Evolutionary conservation across 495 filamentous ascomycete species (phyloP), one percentile per base, ranked within the genome.

Genomic region (Podospora pseudopauciseta): DNA sequence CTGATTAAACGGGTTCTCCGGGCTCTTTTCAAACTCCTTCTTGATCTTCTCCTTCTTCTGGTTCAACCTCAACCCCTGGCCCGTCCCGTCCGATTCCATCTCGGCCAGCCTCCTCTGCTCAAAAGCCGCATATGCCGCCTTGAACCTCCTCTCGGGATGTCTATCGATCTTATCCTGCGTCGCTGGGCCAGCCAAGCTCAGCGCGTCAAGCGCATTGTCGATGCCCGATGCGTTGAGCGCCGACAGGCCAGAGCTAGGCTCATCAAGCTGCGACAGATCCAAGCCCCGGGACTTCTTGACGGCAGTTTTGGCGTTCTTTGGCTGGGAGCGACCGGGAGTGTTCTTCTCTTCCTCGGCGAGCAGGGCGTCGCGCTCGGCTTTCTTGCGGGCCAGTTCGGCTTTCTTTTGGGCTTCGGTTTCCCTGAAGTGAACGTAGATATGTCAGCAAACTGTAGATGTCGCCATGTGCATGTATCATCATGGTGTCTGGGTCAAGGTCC

Each of bases 1-100:
- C 73, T 96, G 92, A 78, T 95, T 96, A 77, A 96, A 94, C 54
- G 95, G 95, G 75, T 98, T 98, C 76, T 98, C 95, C 4, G 89
- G 87, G 74, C 89, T 90, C 81, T 92, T 94, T 77, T 93, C 74
- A 76, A 97, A 99, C 80, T 98, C 96, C 82, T 94, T 94, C 70
- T 82, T 76, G 61, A 95, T 89, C 67, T 87, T 79, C 70, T 95
- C 91, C 59, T 90, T 85, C 78, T 90, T 89, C 87, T 96, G 91
- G 72, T 93, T 85, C 67, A 89, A 83, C 60, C 93, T 82, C 74
- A 97, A 77, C 2, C 91, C 93, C 65, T 88, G 86, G 49, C 88
- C 84, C 64, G 73, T 84, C 23, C 83, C 83, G 77, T 98, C 96
- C 66, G 86, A 80, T 67, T 92, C 89, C 81, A 98, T 88, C 83